Base-by-base conservation (phyloP, 805 yeast genomes). In the Kodamaea fukazawae region DNA sequence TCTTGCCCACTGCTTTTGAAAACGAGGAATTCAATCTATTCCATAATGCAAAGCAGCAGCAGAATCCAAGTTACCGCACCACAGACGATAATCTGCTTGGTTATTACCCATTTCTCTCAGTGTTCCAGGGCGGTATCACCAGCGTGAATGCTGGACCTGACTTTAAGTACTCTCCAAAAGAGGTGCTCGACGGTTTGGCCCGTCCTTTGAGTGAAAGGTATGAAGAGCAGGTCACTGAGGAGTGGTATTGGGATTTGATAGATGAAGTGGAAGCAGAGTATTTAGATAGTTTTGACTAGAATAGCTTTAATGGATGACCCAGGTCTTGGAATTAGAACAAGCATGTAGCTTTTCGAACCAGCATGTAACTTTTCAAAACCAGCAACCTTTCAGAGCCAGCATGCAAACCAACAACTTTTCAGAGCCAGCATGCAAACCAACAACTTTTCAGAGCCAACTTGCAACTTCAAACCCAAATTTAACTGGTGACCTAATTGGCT, bases 91-190 rank as follows among this genome's bases (percentile, higher is more conserved):
- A 96, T 0, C 67, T 78, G 31, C 63, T 88, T 40, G 99, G 98
- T 0, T 93, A 93, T 57, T 93, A 81, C 61, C 98, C 99, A 1
- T 86, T 89, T 67, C 71, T 87, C 25, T 85, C 96, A 40, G 85
- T 84, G 17, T 93, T 78, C 56, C 79, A 78, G 48, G 83, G 83
- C 2, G 98, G 98, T 0, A 65, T 75, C 7, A 95, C 86, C 4
- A 67, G 75, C 43, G 58, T 91, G 41, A 80, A 85, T 46, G 71
- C 87, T 2, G 85, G 89, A 0, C 83, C 87, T 0, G 69, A 79
- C 9, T 75, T 89, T 49, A 67, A 70, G 44, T 69, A 51, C 38
- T 15, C 26, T 3, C 33, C 26, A 16, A 60, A 64, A 10, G 76
- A 82, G 1, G 54, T 51, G 0, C 54, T 48, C 6, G 47, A 49